Percentiles rank a stretch among this genome's conserved stretches.
These are phyloP conservation scores for Phialophora tarda DNA, from an alignment of 2,329 filamentous ascomycete species.

Conservation along the genomic window DNA sequence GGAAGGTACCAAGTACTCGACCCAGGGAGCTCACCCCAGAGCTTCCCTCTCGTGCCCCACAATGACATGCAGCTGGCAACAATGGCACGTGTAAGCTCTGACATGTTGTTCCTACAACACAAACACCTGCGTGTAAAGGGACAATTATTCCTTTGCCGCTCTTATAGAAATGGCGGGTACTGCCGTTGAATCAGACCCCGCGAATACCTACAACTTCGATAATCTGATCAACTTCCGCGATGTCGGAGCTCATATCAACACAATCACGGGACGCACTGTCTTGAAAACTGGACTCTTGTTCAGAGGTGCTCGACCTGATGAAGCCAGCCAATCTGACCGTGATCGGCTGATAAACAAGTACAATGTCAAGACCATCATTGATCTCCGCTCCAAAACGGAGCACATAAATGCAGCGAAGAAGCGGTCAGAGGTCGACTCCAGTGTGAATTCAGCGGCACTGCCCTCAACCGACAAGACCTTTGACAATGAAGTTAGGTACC, in stretches of 20 bases:
- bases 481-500: constrained; percentile 56
- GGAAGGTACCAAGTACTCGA: neutral
- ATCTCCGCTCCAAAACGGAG: constrained; percentile 81
- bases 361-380: constrained; percentile 73
- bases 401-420: constrained; percentile 71
- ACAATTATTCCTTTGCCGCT: neutral
- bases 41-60: constrained; percentile 16
- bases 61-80: constrained; percentile 8
- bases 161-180: neutral
- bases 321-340: constrained; percentile 71
- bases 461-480: constrained; percentile 50
- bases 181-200: neutral
- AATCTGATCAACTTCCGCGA: constrained; percentile 78
- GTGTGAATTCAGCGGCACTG: constrained; percentile 50
- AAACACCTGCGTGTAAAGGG: neutral
- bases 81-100: neutral
- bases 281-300: constrained; percentile 69
- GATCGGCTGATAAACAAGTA: constrained; percentile 63
- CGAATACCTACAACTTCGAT: constrained; percentile 49
- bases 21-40: constrained; percentile 15
- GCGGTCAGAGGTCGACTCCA: constrained; percentile 53
- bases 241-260: constrained; percentile 65
- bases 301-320: constrained; percentile 72
- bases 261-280: constrained; percentile 42
- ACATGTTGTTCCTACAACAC: constrained; percentile 5